Evolutionary conservation across 805 yeast genomes (phyloP), one percentile per base, ranked within the genome.

Genomic region (Kluyveromyces siamensis): DNA sequence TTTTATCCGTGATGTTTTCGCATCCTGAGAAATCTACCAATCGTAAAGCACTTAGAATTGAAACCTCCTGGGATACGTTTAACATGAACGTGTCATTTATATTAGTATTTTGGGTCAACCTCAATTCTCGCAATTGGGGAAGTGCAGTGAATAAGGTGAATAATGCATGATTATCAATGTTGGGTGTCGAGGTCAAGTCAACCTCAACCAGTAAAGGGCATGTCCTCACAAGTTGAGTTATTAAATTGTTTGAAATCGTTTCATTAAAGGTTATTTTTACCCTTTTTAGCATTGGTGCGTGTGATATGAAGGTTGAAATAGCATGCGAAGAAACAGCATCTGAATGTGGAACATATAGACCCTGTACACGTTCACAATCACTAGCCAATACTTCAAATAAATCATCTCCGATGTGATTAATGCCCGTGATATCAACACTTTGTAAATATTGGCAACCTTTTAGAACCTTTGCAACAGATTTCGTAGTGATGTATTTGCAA

Each of bases 321-420:
- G 91, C 85, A 3, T 61, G 69, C 52, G 85, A 86, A 6, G 84
- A 72, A 2, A 91, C 82, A n/a, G 71, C 67, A 37, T 77, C 78
- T 49, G 96, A 89, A 6, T 86, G 87, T 1, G 96, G 90, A 0
- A 93, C 93, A 62, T 89, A 90, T 42, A 90, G 71, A 1, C 96
- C 96, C 68, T 91, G 97, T 41, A 91, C 72, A 43, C 91, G 70
- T 37, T 78, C 76, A 65, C 96, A 90, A 58, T 79, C 74, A 8
- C 62, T 61, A 2, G 96, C 88, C 54, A 91, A 72, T 7, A 85
- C 79, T 27, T 67, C 55, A 50, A 88, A 79, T 6, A 89, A 80
- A 41, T 75, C 80, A 69, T 90, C 96, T n/a, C 75, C 70, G 27
- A 84, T 71, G 52, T 76, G 80, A 40, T 73, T 73, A 6, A 87